Evolutionary conservation across 2,329 filamentous ascomycete genomes (phyloP), one percentile per base, ranked within the genome.

Genomic region (Botrytis squamosa): DNA sequence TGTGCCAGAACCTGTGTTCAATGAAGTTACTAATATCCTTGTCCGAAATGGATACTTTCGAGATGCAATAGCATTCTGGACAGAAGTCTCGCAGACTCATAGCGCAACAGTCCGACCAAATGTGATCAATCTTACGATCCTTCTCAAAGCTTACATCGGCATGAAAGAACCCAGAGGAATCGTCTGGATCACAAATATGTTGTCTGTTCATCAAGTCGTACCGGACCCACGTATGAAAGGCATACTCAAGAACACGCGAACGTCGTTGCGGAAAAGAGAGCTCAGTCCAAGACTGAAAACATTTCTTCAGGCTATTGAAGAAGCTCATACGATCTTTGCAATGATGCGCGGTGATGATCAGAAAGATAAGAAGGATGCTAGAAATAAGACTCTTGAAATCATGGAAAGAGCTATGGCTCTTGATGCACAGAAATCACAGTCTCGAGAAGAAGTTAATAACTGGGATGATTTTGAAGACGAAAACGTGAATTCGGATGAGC

Each of bases 51-150:
- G 77, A 4, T 49, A 72, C 8, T 74, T 74, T 63, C 71, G 65
- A 9, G 59, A 75, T n/a, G 79, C 79, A n/a, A 68, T 81, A 40
- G 74, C 78, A 33, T 76, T 81, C 25, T 82, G 79, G 80, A 73
- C 75, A 10, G 74, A 75, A 38, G 74, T 80, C 66, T 78, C 77
- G 60, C 60, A 63, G 38, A 75, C 74, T 18, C 73, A 75, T 40
- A 44, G 70, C 46, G 33, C 77, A n/a, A 33, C 64, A 38, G 66
- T 62, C 40, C 74, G 73, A n/a, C 70, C 64, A 12, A 71, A 76
- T 33, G 73, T 81, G 22, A 49, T 71, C 8, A 78, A 72, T n/a
- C 75, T 81, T 7, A 80, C 75, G 9, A 77, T 78, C 12, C 78
- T 81, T 55, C 71, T 81, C 33, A 75, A 77, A 29, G 77, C 76